Conservation (phyloP, 345 rosid species). For the Boechera stricta region DNA sequence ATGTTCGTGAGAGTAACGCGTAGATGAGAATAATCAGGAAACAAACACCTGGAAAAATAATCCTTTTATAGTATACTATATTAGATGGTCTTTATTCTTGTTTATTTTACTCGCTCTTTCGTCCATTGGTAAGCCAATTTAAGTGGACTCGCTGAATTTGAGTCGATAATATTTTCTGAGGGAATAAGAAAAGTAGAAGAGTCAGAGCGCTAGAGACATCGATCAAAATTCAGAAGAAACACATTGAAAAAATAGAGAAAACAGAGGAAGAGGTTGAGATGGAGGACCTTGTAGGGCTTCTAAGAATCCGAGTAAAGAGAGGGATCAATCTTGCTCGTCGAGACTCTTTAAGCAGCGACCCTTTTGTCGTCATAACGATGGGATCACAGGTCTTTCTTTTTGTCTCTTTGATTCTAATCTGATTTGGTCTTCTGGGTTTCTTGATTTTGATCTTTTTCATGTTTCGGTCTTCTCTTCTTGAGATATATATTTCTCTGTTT, state of each 20-base stretch:
- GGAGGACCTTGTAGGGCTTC: conserved; percentile 54
- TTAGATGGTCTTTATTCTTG: background rate
- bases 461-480: conserved; percentile 11
- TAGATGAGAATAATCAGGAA: background rate
- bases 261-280: conserved; percentile 42
- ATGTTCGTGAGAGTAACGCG: background rate
- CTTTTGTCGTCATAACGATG: conserved; percentile 57
- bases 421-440: background rate
- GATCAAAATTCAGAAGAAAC: conserved; percentile 13
- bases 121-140: conserved; percentile 21
- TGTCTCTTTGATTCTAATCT: conserved; percentile 26
- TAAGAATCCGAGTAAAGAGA: conserved; percentile 51
- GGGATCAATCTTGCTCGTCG: conserved; percentile 57
- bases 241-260: background rate
- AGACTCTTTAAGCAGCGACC: conserved; percentile 57
- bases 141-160: conserved; percentile 28
- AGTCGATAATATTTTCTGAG: background rate
- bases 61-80: background rate
- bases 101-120: conserved; percentile 19
- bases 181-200: conserved; percentile 15
- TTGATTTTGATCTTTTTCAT: background rate
- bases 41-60: background rate
- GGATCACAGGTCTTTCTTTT: conserved; percentile 49
- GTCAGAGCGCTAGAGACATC: conserved; percentile 12
- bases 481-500: background rate